Percentiles rank a stretch among this genome's conserved stretches.
Evolutionary conservation across 2,329 filamentous ascomycete species (phyloP).

Genomic region (Chaetomiaceae sp.): DNA sequence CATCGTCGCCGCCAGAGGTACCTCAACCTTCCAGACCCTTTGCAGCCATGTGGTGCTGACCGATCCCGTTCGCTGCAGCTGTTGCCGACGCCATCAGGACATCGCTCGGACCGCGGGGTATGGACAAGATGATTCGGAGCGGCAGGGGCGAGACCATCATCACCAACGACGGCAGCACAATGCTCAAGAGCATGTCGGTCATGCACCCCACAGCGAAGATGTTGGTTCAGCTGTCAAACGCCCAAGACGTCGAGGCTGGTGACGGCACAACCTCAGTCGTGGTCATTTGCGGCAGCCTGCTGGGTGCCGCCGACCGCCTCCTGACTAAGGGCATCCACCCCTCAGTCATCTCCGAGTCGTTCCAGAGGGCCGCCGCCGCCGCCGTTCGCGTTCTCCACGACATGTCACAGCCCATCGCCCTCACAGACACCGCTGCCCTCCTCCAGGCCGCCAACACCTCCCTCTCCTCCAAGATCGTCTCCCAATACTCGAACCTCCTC

Average conservation of each 20-base stretch:
- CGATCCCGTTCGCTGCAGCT: slow-evolving; percentile 47
- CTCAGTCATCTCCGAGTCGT: slow-evolving; percentile 94
- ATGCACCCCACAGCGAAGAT: slow-evolving; percentile 99
- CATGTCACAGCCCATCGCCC: slow-evolving; percentile 90
- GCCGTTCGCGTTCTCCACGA: slow-evolving; percentile 86
- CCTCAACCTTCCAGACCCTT: slow-evolving; percentile 21
- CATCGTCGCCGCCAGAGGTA: slow-evolving; percentile 94
- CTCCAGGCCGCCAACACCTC: slow-evolving; percentile 96
- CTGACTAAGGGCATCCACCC: slow-evolving; percentile 93
- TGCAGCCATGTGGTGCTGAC: slow-evolving; percentile 6
- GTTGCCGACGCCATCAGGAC: slow-evolving; percentile 97
- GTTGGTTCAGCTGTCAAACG: slow-evolving; percentile 94
- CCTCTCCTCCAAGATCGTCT: slow-evolving; percentile 96
- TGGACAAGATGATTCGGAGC: slow-evolving; percentile 99
- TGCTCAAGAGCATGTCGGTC: slow-evolving; percentile 98
- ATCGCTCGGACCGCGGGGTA: slow-evolving; percentile 90
- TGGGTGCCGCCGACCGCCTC: slow-evolving; percentile 88
- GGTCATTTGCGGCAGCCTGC: slow-evolving; percentile 90
- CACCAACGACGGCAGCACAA: slow-evolving; percentile 98
- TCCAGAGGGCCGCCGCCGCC: slow-evolving; percentile 87
- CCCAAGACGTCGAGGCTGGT: slow-evolving; percentile 96
- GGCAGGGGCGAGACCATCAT: slow-evolving; percentile 97
- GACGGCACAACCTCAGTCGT: slow-evolving; percentile 98
- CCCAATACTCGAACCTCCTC: slow-evolving; percentile 89
- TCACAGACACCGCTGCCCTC: slow-evolving; percentile 82